phyloP scores from a whole-genome alignment of 805 yeast species.

The Candida parachauliodes region DNA sequence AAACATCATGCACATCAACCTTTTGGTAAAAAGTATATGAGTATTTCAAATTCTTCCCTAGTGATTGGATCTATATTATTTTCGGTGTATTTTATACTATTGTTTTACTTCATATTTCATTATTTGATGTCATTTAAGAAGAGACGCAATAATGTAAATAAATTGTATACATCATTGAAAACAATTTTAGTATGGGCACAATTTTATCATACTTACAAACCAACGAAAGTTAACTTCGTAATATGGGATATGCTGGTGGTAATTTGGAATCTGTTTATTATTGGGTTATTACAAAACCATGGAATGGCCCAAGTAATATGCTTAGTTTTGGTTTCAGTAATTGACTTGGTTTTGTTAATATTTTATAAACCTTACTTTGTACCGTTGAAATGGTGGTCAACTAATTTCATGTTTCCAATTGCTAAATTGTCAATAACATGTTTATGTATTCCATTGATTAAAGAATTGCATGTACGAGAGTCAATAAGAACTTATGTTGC shows the following conservation, averaged over 20 bases:
- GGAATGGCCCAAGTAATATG: constrained; percentile 44
- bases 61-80: constrained; percentile 30
- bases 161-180: constrained; percentile 46
- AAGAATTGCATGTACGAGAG: constrained; percentile 33
- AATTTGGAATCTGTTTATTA: constrained; percentile 34
- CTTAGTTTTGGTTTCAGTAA: constrained; percentile 33
- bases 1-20: background rate
- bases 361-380: constrained; percentile 27
- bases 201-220: constrained; percentile 42
- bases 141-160: constrained; percentile 18
- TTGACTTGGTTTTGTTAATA: constrained; percentile 21
- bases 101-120: constrained; percentile 20
- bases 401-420: constrained; percentile 31
- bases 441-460: constrained; percentile 43
- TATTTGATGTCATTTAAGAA: constrained; percentile 23
- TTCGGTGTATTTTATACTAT: constrained; percentile 19
- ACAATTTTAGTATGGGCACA: constrained; percentile 46
- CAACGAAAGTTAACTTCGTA: constrained; percentile 37
- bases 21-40: constrained; percentile 3
- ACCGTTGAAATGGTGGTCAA: constrained; percentile 22
- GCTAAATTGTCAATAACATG: constrained; percentile 38
- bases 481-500: constrained; percentile 39
- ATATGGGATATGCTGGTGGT: constrained; percentile 31
- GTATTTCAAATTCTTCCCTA: constrained; percentile 10
- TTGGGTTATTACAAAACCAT: constrained; percentile 41